phyloP scores from a whole-genome alignment of 2,329 filamentous ascomycete genomes.

The Thielaviopsis populi region DNA sequence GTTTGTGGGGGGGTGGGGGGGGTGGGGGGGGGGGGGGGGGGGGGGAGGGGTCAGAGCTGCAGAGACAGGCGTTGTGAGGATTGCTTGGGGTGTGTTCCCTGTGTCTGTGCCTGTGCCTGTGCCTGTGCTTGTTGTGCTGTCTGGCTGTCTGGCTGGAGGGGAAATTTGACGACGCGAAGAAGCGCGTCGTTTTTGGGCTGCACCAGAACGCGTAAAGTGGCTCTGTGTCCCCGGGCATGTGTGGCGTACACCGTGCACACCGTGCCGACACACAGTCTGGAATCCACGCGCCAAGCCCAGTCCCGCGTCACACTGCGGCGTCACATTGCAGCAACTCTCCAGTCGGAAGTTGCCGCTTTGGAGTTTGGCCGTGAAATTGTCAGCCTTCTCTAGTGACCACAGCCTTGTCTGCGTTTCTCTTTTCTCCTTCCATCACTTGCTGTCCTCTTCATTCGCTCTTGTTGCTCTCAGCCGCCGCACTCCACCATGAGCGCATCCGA shows the following conservation, averaged over 20 bases:
- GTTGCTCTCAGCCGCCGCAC: not conserved
- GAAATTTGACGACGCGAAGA: constrained; percentile 16
- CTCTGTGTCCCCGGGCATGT: not conserved
- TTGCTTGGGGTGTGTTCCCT: not conserved
- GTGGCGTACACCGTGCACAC: not conserved
- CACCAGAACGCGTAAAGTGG: constrained; percentile 26
- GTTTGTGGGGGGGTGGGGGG: no score
- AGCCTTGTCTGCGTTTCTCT: not conserved
- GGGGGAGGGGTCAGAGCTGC: not conserved
- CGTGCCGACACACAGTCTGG: not conserved
- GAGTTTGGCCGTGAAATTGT: not conserved
- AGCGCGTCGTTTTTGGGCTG: not conserved
- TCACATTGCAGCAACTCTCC: not conserved
- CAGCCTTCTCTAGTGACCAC: no score
- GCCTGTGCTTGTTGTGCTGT: not conserved
- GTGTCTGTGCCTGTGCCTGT: not conserved
- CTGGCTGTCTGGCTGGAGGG: constrained; percentile 3
- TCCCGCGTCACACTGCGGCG: not conserved
- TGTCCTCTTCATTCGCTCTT: not conserved
- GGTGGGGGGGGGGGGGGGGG: no score
- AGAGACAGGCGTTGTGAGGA: not conserved
- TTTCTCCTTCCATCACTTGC: constrained; percentile 5
- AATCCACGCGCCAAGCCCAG: not conserved
- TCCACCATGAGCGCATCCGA: not conserved
- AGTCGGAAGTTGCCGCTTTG: not conserved